Conservation (phyloP, 1,139 yeast species). For the Debaryomyces sp. region DNA sequence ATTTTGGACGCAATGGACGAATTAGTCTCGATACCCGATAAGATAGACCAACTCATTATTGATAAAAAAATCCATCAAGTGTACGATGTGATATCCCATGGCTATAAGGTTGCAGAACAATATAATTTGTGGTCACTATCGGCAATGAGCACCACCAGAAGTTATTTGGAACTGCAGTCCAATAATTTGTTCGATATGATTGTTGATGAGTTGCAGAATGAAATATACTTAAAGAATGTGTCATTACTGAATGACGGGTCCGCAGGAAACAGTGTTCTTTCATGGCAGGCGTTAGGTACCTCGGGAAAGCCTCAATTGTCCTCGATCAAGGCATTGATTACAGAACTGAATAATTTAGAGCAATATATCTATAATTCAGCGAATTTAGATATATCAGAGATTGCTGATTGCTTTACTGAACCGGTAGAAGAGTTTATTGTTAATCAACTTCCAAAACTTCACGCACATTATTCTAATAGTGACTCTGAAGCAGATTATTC, state of each 20-base stretch:
- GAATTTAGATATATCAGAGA: slow-evolving; percentile 57
- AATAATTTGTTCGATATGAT: slow-evolving; percentile 69
- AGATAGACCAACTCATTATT: slow-evolving; percentile 64
- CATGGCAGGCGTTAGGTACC: slow-evolving; percentile 33
- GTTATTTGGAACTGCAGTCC: slow-evolving; percentile 64
- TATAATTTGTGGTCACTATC: slow-evolving; percentile 65
- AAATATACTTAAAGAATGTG: slow-evolving; percentile 61
- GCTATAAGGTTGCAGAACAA: slow-evolving; percentile 57
- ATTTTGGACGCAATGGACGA: slow-evolving; percentile 70
- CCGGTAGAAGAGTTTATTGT: slow-evolving; percentile 42
- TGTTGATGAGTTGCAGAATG: slow-evolving; percentile 74
- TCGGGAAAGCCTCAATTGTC: slow-evolving; percentile 38
- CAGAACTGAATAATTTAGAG: slow-evolving; percentile 52
- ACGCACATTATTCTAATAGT: slow-evolving; percentile 24
- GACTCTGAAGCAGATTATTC: slow-evolving; percentile 31
- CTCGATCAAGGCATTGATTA: slow-evolving; percentile 37
- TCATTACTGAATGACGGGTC: slow-evolving; percentile 10
- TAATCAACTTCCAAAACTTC: slow-evolving; percentile 36
- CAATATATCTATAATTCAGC: slow-evolving; percentile 59
- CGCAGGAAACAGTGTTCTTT: slow-evolving; percentile 12
- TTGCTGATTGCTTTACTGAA: slow-evolving; percentile 49
- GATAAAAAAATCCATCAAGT: slow-evolving; percentile 74
- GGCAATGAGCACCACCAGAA: slow-evolving; percentile 58
- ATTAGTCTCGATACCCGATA: slow-evolving; percentile 60
- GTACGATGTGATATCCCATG: slow-evolving; percentile 60